Conservation (phyloP, 495 filamentous ascomycete species). For the Letharia columbiana region DNA sequence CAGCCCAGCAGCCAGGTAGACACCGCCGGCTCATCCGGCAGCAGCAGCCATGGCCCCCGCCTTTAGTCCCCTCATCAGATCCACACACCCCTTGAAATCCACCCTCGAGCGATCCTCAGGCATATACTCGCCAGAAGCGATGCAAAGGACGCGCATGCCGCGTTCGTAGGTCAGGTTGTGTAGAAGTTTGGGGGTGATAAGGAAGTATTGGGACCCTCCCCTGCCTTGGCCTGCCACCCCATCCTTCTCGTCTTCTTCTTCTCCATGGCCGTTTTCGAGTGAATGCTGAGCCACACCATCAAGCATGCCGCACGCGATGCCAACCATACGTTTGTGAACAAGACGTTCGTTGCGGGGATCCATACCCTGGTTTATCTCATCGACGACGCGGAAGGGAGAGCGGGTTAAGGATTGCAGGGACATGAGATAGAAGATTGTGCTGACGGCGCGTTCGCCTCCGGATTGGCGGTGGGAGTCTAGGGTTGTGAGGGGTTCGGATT, state of each 20-base stretch:
- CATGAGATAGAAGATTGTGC: slow-evolving; percentile 99
- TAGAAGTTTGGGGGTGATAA: slow-evolving; percentile 96
- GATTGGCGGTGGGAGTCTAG: slow-evolving; percentile 90
- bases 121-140: slow-evolving; percentile 89
- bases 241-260: slow-evolving; percentile 15
- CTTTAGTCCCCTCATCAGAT: slow-evolving; percentile 21
- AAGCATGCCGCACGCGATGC: slow-evolving; percentile 61
- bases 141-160: slow-evolving; percentile 88
- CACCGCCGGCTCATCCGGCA: not conserved
- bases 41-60: not conserved
- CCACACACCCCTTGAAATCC: slow-evolving; percentile 26
- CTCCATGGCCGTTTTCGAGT: slow-evolving; percentile 11
- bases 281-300: not conserved
- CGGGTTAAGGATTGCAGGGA: slow-evolving; percentile 88
- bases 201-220: slow-evolving; percentile 64
- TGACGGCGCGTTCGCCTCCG: slow-evolving; percentile 91
- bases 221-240: slow-evolving; percentile 10
- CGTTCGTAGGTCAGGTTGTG: slow-evolving; percentile 75
- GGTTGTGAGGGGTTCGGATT: slow-evolving; percentile 72
- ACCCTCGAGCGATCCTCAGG: slow-evolving; percentile 39
- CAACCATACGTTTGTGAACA: slow-evolving; percentile 93
- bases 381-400: slow-evolving; percentile 96
- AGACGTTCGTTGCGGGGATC: slow-evolving; percentile 96
- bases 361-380: slow-evolving; percentile 99
- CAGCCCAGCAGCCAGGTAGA: not conserved